Evolutionary conservation across 352 stramenopile genomes (phyloP), one percentile per base, ranked within the genome.

Genomic region (Phytopythium aichiense): DNA sequence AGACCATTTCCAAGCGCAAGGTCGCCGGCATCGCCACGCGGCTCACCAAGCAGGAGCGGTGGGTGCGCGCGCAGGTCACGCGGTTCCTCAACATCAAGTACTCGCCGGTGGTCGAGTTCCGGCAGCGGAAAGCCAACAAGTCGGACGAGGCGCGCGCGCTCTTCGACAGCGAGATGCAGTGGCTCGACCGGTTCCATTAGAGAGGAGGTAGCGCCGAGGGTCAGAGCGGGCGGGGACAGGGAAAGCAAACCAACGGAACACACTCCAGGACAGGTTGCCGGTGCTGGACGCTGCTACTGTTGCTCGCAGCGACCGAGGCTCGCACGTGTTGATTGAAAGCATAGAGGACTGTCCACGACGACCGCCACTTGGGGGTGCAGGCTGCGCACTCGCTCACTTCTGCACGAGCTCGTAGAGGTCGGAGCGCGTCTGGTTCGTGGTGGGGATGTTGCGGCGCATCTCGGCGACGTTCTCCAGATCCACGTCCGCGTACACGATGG

Each of bases 401-500:
- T 91, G 71, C 48, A 92, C 69, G 40, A 96, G 76, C 50, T 93
- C 77, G 76, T 99, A 99, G 48, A 99, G 68, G 79, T 99, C 98
- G 20, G 73, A 71, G 63, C 98, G 86, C 63, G 92, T 95, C 79
- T 99, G 98, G 52, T 81, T 74, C n/a, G 79, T 80, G 25, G 96
- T 98, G 30, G 97, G 97, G 67, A 99, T 99, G 66, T 96, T 97
- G 60, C 77, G 86, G 59, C 97, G 89, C 81, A 99, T 97, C 71
- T 99, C 90, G 31, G 96, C 81, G 4, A 99, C 90, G 51, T 94
- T 87, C 16, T 85, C 79, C 25, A 99, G 69, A 68, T 99, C 95
- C 31, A 99, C 79, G 63, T 99, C 97, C 33, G 91, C 96, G 61
- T 98, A 88, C 28, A 99, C 93, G 58, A 99, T 91, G 18, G 77